phyloP scores from a whole-genome alignment of 176 grass and related monocot genomes.

The Tillandsia fasciculata region DNA sequence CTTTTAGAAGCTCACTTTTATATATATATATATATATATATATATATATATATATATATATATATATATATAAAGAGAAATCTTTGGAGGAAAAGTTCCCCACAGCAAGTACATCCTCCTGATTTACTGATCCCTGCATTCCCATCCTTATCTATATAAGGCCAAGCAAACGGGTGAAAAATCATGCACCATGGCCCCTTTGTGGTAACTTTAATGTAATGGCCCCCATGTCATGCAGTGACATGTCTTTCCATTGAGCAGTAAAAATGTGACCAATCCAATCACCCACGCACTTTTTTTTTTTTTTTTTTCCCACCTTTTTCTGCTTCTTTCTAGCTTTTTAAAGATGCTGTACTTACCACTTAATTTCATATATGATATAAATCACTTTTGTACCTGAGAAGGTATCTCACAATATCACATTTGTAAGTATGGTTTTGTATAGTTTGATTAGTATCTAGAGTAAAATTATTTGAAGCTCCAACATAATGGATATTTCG shows the following conservation, averaged over 20 bases:
- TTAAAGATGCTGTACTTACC: background rate
- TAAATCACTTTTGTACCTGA: too few relatives aligned
- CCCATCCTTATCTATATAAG: constrained; percentile 42
- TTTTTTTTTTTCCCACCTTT: background rate
- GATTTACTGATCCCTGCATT: background rate
- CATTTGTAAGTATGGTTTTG: too few relatives aligned
- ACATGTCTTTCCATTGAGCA: constrained; percentile 62
- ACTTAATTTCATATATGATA: too few relatives aligned
- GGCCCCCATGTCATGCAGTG: constrained; percentile 32
- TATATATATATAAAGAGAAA: too few relatives aligned
- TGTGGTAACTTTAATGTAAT: constrained; percentile 63
- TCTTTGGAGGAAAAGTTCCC: background rate
- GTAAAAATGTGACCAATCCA: constrained; percentile 47
- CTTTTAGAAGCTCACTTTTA: too few relatives aligned
- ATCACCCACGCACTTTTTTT: constrained; percentile 1
- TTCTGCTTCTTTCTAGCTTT: background rate
- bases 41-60: too few relatives aligned
- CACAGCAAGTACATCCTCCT: background rate
- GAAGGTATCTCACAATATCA: too few relatives aligned
- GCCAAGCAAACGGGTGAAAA: constrained; percentile 44
- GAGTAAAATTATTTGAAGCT: too few relatives aligned
- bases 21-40: too few relatives aligned
- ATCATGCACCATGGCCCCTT: constrained; percentile 37
- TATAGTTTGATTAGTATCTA: too few relatives aligned
- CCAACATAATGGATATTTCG: too few relatives aligned